Evolutionary conservation across 306 rosid species (phyloP).

Genomic region (Castanea mollissima): DNA sequence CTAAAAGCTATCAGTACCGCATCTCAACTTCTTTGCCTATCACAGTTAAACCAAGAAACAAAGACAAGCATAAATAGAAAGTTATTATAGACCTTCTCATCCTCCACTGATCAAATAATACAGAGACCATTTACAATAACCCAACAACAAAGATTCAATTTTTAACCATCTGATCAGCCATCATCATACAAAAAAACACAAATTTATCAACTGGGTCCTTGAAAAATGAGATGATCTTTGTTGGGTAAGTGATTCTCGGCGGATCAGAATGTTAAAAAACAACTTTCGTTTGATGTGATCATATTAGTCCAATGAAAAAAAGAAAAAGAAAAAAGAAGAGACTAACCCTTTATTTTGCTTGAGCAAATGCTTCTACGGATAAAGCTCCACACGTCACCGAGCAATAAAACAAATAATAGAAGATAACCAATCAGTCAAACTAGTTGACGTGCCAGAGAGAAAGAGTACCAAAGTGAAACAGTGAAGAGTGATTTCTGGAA

Average conservation of each 20-base stretch:
- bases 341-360: not conserved
- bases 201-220: not conserved
- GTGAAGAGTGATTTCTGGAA: constrained; percentile 1
- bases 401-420: not conserved
- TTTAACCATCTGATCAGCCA: not conserved
- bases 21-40: not conserved
- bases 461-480: constrained; percentile 38
- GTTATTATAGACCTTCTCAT: not conserved
- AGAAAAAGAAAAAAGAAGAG: not conserved
- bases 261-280: not conserved
- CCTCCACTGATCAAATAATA: not conserved
- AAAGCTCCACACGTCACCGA: not conserved
- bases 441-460: constrained; percentile 3
- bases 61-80: not conserved
- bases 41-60: not conserved
- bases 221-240: not conserved
- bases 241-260: not conserved
- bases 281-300: not conserved
- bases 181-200: not conserved
- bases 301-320: not conserved
- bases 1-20: not conserved
- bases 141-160: not conserved
- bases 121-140: not conserved
- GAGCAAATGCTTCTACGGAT: not conserved
- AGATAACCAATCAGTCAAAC: not conserved